phyloP scores from a whole-genome alignment of 192 early-diverging fungal genomes.

The Linnemannia exigua region DNA sequence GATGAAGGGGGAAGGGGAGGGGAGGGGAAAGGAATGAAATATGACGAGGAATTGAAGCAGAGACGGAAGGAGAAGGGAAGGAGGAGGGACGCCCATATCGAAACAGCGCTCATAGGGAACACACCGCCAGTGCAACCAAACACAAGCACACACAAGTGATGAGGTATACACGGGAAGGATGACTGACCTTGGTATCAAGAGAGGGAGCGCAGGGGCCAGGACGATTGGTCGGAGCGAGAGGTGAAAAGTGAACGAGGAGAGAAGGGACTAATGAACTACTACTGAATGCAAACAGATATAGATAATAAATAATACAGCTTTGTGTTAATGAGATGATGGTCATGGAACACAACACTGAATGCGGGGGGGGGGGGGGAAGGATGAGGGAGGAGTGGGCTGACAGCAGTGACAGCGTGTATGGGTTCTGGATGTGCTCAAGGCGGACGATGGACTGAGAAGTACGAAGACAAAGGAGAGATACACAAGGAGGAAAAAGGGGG shows the following conservation, averaged over 20 bases:
- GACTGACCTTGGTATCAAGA: constrained; percentile 4
- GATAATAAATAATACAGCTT: background rate
- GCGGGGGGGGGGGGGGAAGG: no score
- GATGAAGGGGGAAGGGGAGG: background rate
- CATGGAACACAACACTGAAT: background rate
- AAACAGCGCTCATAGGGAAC: background rate
- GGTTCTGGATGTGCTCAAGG: background rate
- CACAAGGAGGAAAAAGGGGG: background rate
- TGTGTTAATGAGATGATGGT: background rate
- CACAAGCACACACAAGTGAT: background rate
- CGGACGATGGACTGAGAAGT: background rate
- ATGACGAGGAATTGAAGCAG: background rate
- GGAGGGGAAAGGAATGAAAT: background rate
- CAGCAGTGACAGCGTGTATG: background rate
- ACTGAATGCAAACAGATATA: background rate
- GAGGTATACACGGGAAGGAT: background rate
- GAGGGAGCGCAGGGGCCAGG: constrained; percentile 3
- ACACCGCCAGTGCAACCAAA: background rate
- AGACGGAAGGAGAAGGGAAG: constrained; percentile 10
- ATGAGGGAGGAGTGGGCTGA: background rate
- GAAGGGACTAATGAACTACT: constrained; percentile 8
- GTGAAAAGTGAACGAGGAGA: background rate
- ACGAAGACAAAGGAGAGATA: background rate
- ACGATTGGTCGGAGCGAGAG: background rate
- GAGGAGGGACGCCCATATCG: background rate